Conservation (phyloP, 352 stramenopile species). For the Phytopythium oedochilum region DNA sequence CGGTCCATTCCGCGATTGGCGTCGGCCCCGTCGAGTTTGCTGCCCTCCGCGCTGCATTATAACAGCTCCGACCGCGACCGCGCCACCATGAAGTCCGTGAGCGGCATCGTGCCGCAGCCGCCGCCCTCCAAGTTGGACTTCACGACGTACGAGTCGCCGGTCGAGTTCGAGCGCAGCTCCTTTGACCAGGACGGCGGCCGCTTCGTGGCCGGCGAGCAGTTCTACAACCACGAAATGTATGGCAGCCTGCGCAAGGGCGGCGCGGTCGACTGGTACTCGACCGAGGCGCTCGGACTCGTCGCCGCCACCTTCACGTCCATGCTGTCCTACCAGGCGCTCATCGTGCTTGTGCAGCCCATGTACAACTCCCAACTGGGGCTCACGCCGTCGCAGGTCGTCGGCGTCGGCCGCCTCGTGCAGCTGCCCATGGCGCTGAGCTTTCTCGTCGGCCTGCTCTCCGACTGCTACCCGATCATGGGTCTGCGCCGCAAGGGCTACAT, state of each 20-base stretch:
- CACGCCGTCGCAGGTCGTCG: slow-evolving; percentile 29
- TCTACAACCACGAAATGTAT: slow-evolving; percentile 73
- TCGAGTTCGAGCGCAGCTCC: slow-evolving; percentile 29
- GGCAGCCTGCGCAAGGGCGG: slow-evolving; percentile 62
- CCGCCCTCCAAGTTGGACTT: slow-evolving; percentile 25
- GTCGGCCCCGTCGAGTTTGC: background rate
- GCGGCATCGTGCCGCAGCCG: slow-evolving; percentile 24
- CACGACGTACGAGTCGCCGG: slow-evolving; percentile 29
- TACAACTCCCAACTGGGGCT: slow-evolving; percentile 53
- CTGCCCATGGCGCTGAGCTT: slow-evolving; percentile 89
- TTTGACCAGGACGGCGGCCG: slow-evolving; percentile 30
- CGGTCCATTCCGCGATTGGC: slow-evolving; percentile 3
- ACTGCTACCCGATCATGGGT: slow-evolving; percentile 90
- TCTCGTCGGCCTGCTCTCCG: slow-evolving; percentile 83
- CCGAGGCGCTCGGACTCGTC: slow-evolving; percentile 55
- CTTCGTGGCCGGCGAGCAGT: slow-evolving; percentile 65
- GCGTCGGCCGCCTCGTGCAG: slow-evolving; percentile 56
- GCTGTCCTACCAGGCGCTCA: slow-evolving; percentile 57
- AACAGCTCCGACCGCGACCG: background rate
- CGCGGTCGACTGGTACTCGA: slow-evolving; percentile 45
- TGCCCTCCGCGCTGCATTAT: no score
- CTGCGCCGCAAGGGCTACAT: slow-evolving; percentile 90
- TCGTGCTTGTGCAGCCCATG: slow-evolving; percentile 44
- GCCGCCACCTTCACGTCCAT: slow-evolving; percentile 67
- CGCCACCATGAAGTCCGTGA: slow-evolving; percentile 19